phyloP scores from a whole-genome alignment of 2,329 filamentous ascomycete species.

The Lecanicillium sp. region DNA sequence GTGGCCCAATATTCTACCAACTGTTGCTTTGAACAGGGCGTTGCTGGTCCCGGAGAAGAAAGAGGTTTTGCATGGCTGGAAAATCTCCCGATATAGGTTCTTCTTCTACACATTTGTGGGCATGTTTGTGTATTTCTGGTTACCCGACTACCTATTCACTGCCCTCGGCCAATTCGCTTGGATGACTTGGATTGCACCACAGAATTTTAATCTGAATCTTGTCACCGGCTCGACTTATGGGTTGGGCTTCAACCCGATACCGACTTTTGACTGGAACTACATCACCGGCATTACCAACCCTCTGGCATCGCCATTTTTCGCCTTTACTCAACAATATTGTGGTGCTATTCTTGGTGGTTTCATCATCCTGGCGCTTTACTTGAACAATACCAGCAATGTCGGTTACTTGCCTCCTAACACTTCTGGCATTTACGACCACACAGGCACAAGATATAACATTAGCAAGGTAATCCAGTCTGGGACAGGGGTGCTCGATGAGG shows the following conservation, averaged over 20 bases:
- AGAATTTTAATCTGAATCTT: conserved; percentile 30
- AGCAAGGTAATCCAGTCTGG: conserved; percentile 30
- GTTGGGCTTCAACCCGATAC: conserved; percentile 32
- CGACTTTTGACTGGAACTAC: conserved; percentile 35
- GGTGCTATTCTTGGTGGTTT: conserved; percentile 5
- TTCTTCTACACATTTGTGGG: conserved; percentile 26
- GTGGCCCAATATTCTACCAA: conserved; percentile 24
- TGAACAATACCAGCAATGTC: conserved; percentile 31
- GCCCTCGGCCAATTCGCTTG: conserved; percentile 33
- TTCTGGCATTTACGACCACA: conserved; percentile 34
- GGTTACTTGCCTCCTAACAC: conserved; percentile 41
- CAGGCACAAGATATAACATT: conserved; percentile 30
- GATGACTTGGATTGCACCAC: conserved; percentile 36
- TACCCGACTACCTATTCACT: conserved; percentile 32
- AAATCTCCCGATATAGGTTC: conserved; percentile 29
- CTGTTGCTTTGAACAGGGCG: conserved; percentile 24
- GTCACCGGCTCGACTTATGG: conserved; percentile 26
- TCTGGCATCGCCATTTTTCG: conserved; percentile 2
- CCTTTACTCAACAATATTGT: conserved; percentile 3
- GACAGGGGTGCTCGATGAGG: conserved; percentile 20
- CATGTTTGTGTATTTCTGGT: conserved; percentile 36
- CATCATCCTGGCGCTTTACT: background rate
- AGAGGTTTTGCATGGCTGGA: conserved; percentile 31
- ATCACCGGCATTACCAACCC: conserved; percentile 3
- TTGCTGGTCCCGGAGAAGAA: conserved; percentile 25